Evolutionary conservation across 257 asterid species (phyloP).

Genomic region (Solanum ossicruentum): DNA sequence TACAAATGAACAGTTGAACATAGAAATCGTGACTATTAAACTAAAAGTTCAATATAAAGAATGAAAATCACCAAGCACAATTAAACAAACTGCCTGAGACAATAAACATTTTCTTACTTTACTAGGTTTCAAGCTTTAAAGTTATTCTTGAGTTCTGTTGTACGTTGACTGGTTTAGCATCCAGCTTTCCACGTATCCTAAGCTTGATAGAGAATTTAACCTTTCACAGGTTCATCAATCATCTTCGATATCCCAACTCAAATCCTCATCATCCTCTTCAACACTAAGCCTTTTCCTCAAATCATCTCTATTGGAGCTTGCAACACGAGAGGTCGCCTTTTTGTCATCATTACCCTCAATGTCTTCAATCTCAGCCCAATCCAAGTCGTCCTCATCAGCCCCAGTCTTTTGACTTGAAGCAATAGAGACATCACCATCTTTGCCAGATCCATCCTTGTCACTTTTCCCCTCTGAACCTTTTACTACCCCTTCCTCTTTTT

Average conservation of each 20-base stretch:
- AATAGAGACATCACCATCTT: conserved; percentile 7
- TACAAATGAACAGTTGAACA: neutral
- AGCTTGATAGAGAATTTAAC: neutral
- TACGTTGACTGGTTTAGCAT: neutral
- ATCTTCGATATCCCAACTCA: conserved; percentile 83
- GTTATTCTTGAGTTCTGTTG: neutral
- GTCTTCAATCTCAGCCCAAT: conserved; percentile 88
- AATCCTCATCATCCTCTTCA: conserved; percentile 61
- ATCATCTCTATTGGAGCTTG: conserved; percentile 24
- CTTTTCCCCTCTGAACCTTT: conserved; percentile 9
- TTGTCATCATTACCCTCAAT: conserved; percentile 58
- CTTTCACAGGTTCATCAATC: conserved; percentile 35
- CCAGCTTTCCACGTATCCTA: neutral
- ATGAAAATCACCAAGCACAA: neutral
- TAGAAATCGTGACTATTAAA: neutral
- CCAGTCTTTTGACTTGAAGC: conserved; percentile 20
- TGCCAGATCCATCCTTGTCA: conserved; percentile 10
- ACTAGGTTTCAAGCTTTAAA: neutral
- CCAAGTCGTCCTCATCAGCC: conserved; percentile 54
- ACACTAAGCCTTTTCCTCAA: conserved; percentile 36
- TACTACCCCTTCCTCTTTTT: conserved; percentile 24
- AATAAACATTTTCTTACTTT: neutral
- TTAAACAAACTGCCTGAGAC: neutral
- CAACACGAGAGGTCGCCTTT: conserved; percentile 16
- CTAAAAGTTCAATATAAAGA: neutral